These are phyloP conservation scores for Aureobasidium melanogenum DNA, from an alignment of 2,329 filamentous ascomycete species.

Conservation along the genomic window DNA sequence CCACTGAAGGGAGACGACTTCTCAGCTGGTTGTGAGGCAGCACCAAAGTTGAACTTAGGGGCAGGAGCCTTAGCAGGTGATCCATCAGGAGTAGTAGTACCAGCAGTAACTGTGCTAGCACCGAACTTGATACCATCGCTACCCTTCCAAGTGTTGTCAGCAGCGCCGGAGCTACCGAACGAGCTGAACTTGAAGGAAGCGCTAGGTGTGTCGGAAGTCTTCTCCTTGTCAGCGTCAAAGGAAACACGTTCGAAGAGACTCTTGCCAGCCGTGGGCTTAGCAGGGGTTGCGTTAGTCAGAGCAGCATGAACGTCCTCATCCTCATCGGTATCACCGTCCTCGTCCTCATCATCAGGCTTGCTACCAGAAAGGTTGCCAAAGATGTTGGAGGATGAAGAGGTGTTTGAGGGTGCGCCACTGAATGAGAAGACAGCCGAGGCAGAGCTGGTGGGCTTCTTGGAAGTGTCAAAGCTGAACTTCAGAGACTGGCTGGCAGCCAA, in stretches of 20 bases:
- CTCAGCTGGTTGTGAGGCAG: background rate
- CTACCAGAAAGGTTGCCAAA: conserved; percentile 2
- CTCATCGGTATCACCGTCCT: conserved; percentile 11
- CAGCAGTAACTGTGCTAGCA: conserved; percentile 19
- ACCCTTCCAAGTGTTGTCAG: conserved; percentile 41
- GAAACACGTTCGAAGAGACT: conserved; percentile 17
- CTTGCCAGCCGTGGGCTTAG: conserved; percentile 12
- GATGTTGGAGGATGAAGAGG: conserved; percentile 1
- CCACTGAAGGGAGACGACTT: background rate
- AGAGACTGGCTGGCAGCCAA: conserved; percentile 29
- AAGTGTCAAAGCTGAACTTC: conserved; percentile 18
- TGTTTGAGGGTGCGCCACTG: conserved; percentile 12
- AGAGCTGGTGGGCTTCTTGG: conserved; percentile 18
- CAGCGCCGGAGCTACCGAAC: conserved; percentile 15
- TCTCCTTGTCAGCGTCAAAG: background rate
- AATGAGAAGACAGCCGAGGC: conserved; percentile 16
- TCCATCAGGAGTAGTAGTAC: conserved; percentile 16
- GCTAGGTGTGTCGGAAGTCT: background rate
- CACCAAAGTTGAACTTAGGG: conserved; percentile 14
- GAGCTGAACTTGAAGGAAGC: conserved; percentile 13
- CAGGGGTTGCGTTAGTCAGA: conserved; percentile 1
- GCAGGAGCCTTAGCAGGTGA: conserved; percentile 18
- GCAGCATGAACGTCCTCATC: conserved; percentile 13
- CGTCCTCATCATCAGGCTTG: background rate
- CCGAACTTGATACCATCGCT: conserved; percentile 41